phyloP scores from a whole-genome alignment of 2,329 filamentous ascomycete species.

The Colletotrichum karsti region DNA sequence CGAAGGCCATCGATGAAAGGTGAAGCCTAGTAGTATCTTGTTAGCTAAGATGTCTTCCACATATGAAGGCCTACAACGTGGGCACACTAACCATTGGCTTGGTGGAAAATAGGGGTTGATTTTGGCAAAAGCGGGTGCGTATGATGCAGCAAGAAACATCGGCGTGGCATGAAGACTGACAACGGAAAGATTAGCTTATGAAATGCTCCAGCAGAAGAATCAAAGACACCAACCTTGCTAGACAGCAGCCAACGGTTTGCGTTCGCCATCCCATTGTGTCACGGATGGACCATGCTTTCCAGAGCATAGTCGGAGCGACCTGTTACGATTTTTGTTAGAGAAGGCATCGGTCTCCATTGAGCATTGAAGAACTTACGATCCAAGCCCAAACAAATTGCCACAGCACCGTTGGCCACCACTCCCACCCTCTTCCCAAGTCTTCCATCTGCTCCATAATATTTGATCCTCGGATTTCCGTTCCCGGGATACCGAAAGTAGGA shows the following conservation, averaged over 20 bases:
- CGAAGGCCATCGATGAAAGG: constrained; percentile 61
- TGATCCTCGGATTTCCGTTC: constrained; percentile 40
- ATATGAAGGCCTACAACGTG: fast-evolving
- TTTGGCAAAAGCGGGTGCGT: constrained; percentile 45
- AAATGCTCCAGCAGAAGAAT: neutral
- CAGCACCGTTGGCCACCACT: constrained; percentile 66
- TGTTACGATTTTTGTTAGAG: constrained; percentile 17
- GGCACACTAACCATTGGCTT: constrained; percentile 55
- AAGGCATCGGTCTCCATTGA: neutral
- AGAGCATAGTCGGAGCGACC: constrained; percentile 60
- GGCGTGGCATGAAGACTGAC: constrained; percentile 61
- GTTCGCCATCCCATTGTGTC: constrained; percentile 66
- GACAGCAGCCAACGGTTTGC: constrained; percentile 55
- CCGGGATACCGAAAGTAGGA: constrained; percentile 54
- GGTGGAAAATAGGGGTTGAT: constrained; percentile 59
- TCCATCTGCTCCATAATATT: constrained; percentile 50
- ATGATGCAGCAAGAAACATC: constrained; percentile 62
- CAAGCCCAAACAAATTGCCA: constrained; percentile 66
- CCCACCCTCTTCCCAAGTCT: constrained; percentile 58
- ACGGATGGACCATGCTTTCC: constrained; percentile 59
- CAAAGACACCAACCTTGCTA: constrained; percentile 37
- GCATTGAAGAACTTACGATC: constrained; percentile 41
- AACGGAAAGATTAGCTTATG: neutral
- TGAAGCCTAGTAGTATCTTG: constrained; percentile 46
- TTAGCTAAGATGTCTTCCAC: neutral